phyloP scores from a whole-genome alignment of 306 rosid genomes.

The Ziziphus jujuba region DNA sequence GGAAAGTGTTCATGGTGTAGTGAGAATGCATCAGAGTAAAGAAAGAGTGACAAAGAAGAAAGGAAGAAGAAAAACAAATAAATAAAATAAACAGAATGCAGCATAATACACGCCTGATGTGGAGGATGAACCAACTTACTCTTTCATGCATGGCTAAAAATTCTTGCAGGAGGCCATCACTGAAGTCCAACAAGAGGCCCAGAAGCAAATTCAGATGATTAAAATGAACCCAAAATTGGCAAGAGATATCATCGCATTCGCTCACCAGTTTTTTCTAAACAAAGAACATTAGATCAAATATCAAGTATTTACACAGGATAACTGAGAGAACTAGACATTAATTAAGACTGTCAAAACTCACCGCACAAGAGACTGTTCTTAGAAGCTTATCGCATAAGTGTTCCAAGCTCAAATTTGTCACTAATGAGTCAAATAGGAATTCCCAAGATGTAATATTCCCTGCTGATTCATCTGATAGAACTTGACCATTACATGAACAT shows the following conservation, averaged over 20 bases:
- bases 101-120: not conserved
- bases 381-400: slow-evolving; percentile 47
- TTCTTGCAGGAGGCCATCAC: slow-evolving; percentile 60
- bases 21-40: not conserved
- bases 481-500: slow-evolving; percentile 29
- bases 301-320: slow-evolving; percentile 18
- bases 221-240: slow-evolving; percentile 42
- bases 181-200: slow-evolving; percentile 50
- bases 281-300: slow-evolving; percentile 22
- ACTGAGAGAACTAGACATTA: not conserved
- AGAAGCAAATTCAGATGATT: slow-evolving; percentile 46
- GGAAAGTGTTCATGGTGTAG: no score
- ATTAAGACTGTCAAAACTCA: slow-evolving; percentile 39
- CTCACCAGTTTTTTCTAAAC: slow-evolving; percentile 61
- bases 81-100: not conserved
- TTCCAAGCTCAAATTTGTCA: slow-evolving; percentile 49
- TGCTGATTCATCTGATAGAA: slow-evolving; percentile 36
- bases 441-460: slow-evolving; percentile 58
- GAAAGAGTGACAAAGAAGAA: not conserved
- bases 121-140: slow-evolving; percentile 42
- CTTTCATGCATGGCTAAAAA: slow-evolving; percentile 66
- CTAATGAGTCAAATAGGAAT: slow-evolving; percentile 42
- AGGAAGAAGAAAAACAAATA: not conserved
- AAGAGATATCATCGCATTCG: slow-evolving; percentile 24
- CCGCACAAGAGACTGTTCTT: slow-evolving; percentile 49